A percentile compares a stretch with the other conserved stretches of the same genome.
These are phyloP conservation scores for Podila clonocystis DNA, from an alignment of 192 early-diverging fungal species.

Conservation along the genomic window DNA sequence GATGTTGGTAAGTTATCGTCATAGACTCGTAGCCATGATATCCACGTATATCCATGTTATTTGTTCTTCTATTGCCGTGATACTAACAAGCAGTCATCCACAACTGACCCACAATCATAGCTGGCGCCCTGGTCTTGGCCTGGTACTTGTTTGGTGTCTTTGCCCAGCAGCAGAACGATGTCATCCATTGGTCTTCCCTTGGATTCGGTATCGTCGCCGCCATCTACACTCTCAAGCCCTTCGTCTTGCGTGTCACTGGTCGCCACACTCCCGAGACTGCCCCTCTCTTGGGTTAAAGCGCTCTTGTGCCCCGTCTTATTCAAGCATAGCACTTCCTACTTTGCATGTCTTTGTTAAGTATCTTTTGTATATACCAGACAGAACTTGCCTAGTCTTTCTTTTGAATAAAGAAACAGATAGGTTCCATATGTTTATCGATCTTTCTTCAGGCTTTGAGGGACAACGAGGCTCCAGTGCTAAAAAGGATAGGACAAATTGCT, in stretches of 20 bases:
- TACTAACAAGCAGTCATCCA: background rate
- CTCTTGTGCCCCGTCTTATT: too few relatives aligned
- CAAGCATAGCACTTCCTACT: too few relatives aligned
- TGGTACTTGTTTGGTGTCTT: slow-evolving; percentile 64
- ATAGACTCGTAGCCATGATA: background rate
- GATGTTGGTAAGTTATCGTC: slow-evolving; percentile 55
- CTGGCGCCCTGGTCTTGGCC: slow-evolving; percentile 72
- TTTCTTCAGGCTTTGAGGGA: too few relatives aligned
- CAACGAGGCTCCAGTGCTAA: too few relatives aligned
- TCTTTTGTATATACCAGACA: too few relatives aligned
- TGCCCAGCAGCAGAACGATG: slow-evolving; percentile 51
- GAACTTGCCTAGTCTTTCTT: too few relatives aligned
- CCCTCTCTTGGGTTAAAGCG: slow-evolving; percentile 60
- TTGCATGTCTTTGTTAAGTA: too few relatives aligned
- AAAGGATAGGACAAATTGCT: too few relatives aligned
- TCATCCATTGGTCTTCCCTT: slow-evolving; percentile 61
- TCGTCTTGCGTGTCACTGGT: slow-evolving; percentile 51
- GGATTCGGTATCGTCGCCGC: slow-evolving; percentile 55
- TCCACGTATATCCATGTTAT: background rate
- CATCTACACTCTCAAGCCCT: slow-evolving; percentile 55
- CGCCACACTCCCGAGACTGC: slow-evolving; percentile 52
- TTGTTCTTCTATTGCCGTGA: background rate
- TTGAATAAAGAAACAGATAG: too few relatives aligned
- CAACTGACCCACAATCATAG: background rate
- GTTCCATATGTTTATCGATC: too few relatives aligned